Conservation (phyloP, 192 early-diverging fungal genomes). For the Linnemannia hyalina region DNA sequence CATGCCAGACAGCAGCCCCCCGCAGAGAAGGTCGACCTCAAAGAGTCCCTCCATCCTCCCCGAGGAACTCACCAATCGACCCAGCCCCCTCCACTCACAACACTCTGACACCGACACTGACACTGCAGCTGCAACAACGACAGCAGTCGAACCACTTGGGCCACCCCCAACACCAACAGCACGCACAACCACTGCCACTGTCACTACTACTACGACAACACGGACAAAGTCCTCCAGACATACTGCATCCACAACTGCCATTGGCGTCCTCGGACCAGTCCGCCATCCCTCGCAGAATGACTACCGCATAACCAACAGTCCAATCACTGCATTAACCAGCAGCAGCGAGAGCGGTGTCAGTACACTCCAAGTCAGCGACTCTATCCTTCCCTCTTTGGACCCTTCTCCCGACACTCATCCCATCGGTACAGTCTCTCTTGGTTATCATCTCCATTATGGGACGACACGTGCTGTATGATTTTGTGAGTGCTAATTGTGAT, state of each 20-base stretch:
- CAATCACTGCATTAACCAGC: background rate
- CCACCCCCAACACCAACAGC: background rate
- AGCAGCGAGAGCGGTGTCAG: conserved; percentile 30
- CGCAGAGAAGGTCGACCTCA: conserved; percentile 18
- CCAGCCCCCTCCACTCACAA: conserved; percentile 10
- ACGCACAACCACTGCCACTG: background rate
- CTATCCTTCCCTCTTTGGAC: conserved; percentile 19
- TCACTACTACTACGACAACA: too few species aligned
- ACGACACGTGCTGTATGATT: background rate
- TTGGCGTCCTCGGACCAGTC: conserved; percentile 22
- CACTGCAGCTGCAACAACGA: background rate
- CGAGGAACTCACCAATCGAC: background rate
- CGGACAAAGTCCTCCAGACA: background rate
- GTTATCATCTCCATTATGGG: background rate
- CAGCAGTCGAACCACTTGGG: background rate
- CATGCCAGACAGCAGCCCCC: conserved; percentile 11
- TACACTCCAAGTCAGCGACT: background rate
- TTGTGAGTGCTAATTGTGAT: background rate
- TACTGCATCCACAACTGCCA: background rate
- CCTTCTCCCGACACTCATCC: conserved; percentile 21
- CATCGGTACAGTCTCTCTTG: conserved; percentile 1
- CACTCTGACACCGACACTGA: background rate
- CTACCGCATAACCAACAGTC: conserved; percentile 16
- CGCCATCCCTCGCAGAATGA: conserved; percentile 41
- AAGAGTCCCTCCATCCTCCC: conserved; percentile 36